Percentiles rank a stretch among this genome's conserved stretches.
phyloP scores from a whole-genome alignment of 1,284 basidiomycete genomes.

The Boletellus dicymbophilus region DNA sequence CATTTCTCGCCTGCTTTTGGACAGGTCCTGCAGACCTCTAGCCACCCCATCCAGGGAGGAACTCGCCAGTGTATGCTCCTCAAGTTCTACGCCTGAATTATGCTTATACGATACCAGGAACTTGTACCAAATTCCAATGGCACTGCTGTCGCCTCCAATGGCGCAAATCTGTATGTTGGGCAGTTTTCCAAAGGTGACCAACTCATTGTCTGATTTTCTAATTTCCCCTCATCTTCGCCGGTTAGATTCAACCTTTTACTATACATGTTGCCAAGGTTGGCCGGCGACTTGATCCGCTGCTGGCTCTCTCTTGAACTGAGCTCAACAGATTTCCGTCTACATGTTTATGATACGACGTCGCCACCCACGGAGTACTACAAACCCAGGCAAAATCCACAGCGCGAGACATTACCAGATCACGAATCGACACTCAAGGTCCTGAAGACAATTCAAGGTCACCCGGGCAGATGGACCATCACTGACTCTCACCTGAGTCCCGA shows the following conservation, averaged over 20 bases:
- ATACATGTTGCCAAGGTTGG: conserved; percentile 79
- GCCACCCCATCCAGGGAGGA: conserved; percentile 52
- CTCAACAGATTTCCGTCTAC: conserved; percentile 76
- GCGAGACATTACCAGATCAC: conserved; percentile 38
- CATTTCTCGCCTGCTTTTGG: conserved; percentile 48
- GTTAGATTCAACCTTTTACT: conserved; percentile 78
- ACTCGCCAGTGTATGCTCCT: conserved; percentile 45
- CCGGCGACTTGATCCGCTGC: background rate
- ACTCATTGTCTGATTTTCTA: conserved; percentile 23
- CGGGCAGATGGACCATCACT: conserved; percentile 89
- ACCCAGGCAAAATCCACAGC: conserved; percentile 17
- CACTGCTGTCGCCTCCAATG: conserved; percentile 83
- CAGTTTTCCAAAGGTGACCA: conserved; percentile 80
- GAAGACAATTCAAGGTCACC: conserved; percentile 77
- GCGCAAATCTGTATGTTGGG: conserved; percentile 87
- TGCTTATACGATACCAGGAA: conserved; percentile 44
- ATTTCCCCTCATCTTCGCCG: conserved; percentile 2
- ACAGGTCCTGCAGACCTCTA: conserved; percentile 40
- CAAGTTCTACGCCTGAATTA: background rate
- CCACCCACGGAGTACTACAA: conserved; percentile 37
- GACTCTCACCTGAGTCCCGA: conserved; percentile 93
- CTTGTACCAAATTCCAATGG: conserved; percentile 87
- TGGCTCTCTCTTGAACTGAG: conserved; percentile 7
- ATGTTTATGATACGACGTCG: conserved; percentile 82
- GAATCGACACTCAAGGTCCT: conserved; percentile 72